A percentile compares a stretch with the other conserved stretches of the same genome.
phyloP scores from a whole-genome alignment of 1,284 basidiomycete genomes.

The Moesziomyces sp. region DNA sequence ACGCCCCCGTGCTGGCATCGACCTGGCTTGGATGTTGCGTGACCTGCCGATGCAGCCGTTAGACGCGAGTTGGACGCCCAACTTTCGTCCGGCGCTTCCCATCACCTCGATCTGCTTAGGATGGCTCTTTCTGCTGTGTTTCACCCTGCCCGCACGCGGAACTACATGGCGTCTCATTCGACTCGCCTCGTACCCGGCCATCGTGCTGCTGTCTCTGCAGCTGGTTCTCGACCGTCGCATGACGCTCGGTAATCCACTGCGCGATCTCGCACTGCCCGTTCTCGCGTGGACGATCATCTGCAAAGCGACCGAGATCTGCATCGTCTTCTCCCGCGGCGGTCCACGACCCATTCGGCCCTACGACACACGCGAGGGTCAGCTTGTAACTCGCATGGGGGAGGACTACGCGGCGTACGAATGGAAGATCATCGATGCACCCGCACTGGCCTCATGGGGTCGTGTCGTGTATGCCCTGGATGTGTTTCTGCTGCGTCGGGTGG shows the following conservation, averaged over 20 bases:
- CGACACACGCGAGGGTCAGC: not conserved
- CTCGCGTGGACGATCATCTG: slow-evolving; percentile 34
- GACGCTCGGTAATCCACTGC: slow-evolving; percentile 37
- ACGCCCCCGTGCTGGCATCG: too few species aligned
- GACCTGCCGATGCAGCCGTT: not conserved
- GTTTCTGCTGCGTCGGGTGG: slow-evolving; percentile 12
- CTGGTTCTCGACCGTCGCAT: slow-evolving; percentile 18
- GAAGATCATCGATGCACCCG: not conserved
- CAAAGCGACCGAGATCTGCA: slow-evolving; percentile 33
- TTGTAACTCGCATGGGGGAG: slow-evolving; percentile 10
- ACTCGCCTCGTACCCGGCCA: slow-evolving; percentile 25
- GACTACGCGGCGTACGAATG: not conserved
- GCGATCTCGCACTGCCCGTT: slow-evolving; percentile 30
- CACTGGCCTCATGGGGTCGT: slow-evolving; percentile 12
- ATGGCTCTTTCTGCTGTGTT: slow-evolving; percentile 38
- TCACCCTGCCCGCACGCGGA: slow-evolving; percentile 20
- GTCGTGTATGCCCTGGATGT: slow-evolving; percentile 28
- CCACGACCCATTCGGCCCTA: slow-evolving; percentile 35
- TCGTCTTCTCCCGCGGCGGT: slow-evolving; percentile 23
- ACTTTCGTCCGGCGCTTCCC: slow-evolving; percentile 25
- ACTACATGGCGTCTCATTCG: slow-evolving; percentile 18
- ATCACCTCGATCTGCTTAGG: slow-evolving; percentile 9
- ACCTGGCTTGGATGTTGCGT: too few species aligned
- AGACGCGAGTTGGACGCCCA: slow-evolving; percentile 34
- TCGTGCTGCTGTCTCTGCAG: slow-evolving; percentile 3